A percentile compares a stretch with the other conserved stretches of the same genome.
These are phyloP conservation scores for Rubia balearica DNA, from an alignment of 305 asterid genomes.

Conservation along the genomic window DNA sequence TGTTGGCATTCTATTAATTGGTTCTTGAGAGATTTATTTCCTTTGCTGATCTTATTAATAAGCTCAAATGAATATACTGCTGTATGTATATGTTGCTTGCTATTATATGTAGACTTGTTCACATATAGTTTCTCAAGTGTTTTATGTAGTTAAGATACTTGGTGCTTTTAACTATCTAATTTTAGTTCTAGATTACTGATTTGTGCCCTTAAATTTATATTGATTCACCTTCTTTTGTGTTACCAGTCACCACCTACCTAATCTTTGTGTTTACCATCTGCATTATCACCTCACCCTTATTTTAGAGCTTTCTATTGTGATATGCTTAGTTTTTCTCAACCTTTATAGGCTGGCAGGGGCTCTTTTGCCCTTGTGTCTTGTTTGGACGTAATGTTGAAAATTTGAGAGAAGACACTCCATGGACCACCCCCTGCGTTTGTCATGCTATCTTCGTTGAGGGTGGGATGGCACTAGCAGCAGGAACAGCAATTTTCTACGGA, in stretches of 20 bases:
- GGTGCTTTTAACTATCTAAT: not conserved
- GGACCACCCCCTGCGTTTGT: slow-evolving; percentile 79
- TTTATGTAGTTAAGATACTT: not conserved
- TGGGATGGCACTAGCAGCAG: slow-evolving; percentile 67
- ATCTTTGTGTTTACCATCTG: not conserved
- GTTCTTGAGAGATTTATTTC: not conserved
- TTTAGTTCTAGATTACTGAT: not conserved
- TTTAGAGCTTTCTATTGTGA: not conserved
- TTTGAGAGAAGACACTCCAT: slow-evolving; percentile 77
- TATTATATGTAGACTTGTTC: not conserved
- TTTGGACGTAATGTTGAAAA: slow-evolving; percentile 79
- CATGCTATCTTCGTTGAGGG: slow-evolving; percentile 91
- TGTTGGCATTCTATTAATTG: not conserved
- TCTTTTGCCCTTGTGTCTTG: slow-evolving; percentile 87
- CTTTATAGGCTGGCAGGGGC: slow-evolving; percentile 66
- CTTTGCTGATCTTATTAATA: not conserved
- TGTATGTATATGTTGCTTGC: not conserved
- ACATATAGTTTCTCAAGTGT: not conserved
- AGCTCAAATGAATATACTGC: not conserved
- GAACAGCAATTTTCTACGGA: slow-evolving; percentile 66
- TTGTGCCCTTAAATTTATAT: not conserved
- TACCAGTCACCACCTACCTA: not conserved
- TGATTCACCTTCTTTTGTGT: not conserved
- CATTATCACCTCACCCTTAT: not conserved
- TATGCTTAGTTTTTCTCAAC: slow-evolving; percentile 3